A percentile compares a stretch with the other conserved stretches of the same genome.
These are phyloP conservation scores for Straminergon stramineum DNA, from an alignment of 225 moss, liverwort and hornwort genomes.

Conservation along the genomic window DNA sequence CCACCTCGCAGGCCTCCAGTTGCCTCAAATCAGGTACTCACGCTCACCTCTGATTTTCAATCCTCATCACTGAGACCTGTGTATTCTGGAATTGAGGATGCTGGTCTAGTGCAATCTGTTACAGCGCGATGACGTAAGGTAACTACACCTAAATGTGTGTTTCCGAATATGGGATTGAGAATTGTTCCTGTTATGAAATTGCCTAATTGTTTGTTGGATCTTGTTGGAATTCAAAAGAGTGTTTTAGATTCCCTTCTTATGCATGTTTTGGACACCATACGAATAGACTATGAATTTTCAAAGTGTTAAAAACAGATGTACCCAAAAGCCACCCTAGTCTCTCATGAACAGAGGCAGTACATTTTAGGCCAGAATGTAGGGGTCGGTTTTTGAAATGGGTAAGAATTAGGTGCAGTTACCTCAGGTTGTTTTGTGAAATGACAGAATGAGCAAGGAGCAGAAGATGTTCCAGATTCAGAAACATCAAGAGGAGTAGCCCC, in stretches of 20 bases:
- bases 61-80: not conserved
- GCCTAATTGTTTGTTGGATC: not conserved
- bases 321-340: not conserved
- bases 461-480: not conserved
- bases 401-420: not conserved
- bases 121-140: not conserved
- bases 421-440: not conserved
- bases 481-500: conserved; percentile 9
- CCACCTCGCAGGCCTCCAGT: conserved; percentile 21
- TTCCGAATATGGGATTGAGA: too few relatives aligned
- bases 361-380: not conserved
- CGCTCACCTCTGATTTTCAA: not conserved
- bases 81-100: not conserved
- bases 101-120: not conserved
- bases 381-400: not conserved
- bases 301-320: not conserved
- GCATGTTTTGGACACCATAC: not conserved
- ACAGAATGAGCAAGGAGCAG: conserved; percentile 33
- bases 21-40: conserved; percentile 19
- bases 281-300: not conserved
- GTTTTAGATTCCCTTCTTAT: not conserved
- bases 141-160: not conserved
- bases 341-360: not conserved
- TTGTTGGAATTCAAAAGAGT: not conserved
- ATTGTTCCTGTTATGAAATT: not conserved